Evolutionary conservation across 306 rosid genomes (phyloP).

Genomic region (Vicia faba): DNA sequence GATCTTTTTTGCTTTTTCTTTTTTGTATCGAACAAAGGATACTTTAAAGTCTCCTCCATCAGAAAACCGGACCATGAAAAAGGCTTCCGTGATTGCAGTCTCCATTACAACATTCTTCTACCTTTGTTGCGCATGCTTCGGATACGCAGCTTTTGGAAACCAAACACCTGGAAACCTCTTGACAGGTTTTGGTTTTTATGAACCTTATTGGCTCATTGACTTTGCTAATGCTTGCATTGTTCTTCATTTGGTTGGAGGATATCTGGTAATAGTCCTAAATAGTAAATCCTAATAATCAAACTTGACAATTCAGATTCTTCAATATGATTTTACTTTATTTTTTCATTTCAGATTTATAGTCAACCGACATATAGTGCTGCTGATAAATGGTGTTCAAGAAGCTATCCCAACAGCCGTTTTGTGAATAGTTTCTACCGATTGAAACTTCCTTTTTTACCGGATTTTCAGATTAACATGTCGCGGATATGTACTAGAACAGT

Average conservation of each 20-base stretch:
- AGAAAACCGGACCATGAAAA: constrained; percentile 82
- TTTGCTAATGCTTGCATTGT: constrained; percentile 85
- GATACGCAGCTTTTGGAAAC: constrained; percentile 87
- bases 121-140: constrained; percentile 84
- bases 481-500: constrained; percentile 70
- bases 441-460: constrained; percentile 57
- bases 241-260: constrained; percentile 87
- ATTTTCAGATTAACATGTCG: constrained; percentile 47
- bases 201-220: constrained; percentile 84
- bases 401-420: constrained; percentile 57
- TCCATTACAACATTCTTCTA: constrained; percentile 74
- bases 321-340: not conserved
- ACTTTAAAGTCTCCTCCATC: constrained; percentile 80
- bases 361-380: constrained; percentile 63
- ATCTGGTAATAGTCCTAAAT: constrained; percentile 62
- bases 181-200: constrained; percentile 80
- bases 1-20: not conserved
- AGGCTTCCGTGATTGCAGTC: constrained; percentile 60
- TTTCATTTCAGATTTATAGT: constrained; percentile 53
- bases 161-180: constrained; percentile 84
- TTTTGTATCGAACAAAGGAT: constrained; percentile 53
- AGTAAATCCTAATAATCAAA: not conserved
- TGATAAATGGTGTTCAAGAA: constrained; percentile 65
- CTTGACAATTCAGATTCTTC: constrained; percentile 6
- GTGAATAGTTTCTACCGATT: constrained; percentile 53